Evolutionary conservation across 169 alveolate species (phyloP).

Genomic region (Neospora caninum): DNA sequence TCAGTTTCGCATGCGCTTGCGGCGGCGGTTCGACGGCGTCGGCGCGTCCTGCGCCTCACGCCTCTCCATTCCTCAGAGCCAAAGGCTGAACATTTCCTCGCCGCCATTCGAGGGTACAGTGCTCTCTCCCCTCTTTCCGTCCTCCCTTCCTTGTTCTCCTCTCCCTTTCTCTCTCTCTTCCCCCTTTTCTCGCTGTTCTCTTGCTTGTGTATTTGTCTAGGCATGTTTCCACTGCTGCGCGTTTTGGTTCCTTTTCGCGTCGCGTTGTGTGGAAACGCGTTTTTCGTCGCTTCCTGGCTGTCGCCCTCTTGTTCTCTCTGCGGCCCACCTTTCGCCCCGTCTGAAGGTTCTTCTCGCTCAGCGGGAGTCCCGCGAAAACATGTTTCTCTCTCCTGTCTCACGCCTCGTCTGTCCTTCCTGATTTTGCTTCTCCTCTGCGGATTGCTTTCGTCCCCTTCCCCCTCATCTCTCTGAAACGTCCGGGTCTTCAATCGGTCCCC

Average conservation of each 20-base stretch:
- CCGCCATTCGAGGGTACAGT: background rate
- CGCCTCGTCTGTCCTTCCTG: background rate
- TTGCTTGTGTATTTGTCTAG: background rate
- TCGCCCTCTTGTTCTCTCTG: too few relatives aligned
- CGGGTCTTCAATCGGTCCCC: background rate
- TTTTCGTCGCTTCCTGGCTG: background rate
- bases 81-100: background rate
- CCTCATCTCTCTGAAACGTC: background rate
- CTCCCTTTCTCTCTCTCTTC: too few relatives aligned
- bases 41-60: conserved; percentile 3
- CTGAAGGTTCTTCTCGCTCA: background rate
- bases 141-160: too few relatives aligned
- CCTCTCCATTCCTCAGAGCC: background rate
- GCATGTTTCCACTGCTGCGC: background rate
- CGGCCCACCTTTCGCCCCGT: too few relatives aligned
- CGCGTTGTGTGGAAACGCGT: background rate
- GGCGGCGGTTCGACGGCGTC: background rate
- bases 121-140: too few relatives aligned
- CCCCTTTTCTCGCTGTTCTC: too few relatives aligned
- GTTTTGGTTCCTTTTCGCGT: background rate
- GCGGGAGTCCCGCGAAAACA: background rate
- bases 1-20: background rate
- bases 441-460: background rate
- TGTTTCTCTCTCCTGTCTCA: background rate
- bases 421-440: background rate